A percentile compares a stretch with the other conserved stretches of the same genome.
Conservation (phyloP, 257 asterid species). For the Solanum peruvianum region DNA sequence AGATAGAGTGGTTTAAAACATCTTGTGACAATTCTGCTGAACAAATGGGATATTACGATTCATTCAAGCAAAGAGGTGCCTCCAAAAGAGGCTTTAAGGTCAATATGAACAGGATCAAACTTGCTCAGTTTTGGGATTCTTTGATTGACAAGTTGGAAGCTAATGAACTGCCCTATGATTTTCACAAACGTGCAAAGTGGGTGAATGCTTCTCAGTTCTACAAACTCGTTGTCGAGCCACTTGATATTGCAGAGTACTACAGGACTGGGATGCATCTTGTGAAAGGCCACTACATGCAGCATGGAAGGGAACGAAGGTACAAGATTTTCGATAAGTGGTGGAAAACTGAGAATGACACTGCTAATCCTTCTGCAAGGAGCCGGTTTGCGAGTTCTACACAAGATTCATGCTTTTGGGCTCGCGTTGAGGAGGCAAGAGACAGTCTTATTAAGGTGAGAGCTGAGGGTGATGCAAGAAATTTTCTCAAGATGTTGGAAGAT, state of each 20-base stretch:
- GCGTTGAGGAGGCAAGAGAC: conserved; percentile 73
- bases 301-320: conserved; percentile 69
- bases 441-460: conserved; percentile 19
- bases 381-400: conserved; percentile 64
- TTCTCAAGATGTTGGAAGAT: conserved; percentile 18
- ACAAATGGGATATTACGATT: conserved; percentile 72
- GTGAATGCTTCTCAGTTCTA: conserved; percentile 61
- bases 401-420: conserved; percentile 90
- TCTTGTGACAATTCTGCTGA: conserved; percentile 61
- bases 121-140: conserved; percentile 58
- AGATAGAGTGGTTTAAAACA: conserved; percentile 70
- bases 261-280: conserved; percentile 41
- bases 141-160: conserved; percentile 48
- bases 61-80: conserved; percentile 56
- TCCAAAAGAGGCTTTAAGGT: conserved; percentile 44
- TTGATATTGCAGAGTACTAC: conserved; percentile 83
- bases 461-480: conserved; percentile 35
- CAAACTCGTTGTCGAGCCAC: conserved; percentile 78
- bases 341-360: conserved; percentile 29
- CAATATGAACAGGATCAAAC: conserved; percentile 38
- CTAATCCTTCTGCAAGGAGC: conserved; percentile 28
- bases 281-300: conserved; percentile 62
- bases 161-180: conserved; percentile 71
- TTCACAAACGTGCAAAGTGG: conserved; percentile 56
- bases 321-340: conserved; percentile 81